phyloP scores from a whole-genome alignment of 148 eudicot species.

The Silene conica region DNA sequence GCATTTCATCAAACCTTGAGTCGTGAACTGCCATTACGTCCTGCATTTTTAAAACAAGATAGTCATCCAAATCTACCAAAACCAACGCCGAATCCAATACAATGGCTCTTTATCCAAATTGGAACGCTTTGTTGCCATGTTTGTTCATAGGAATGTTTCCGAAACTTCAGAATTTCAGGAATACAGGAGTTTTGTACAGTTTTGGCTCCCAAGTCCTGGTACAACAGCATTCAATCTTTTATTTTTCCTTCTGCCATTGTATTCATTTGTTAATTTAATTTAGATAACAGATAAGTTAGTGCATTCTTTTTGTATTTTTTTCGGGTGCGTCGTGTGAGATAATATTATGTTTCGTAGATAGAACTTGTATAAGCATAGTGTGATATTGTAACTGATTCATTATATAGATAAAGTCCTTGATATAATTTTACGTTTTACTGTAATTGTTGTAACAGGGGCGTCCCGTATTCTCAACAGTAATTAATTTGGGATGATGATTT shows the following conservation, averaged over 20 bases:
- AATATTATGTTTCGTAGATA: not conserved
- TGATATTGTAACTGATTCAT: not conserved
- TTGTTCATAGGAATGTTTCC: constrained; percentile 39
- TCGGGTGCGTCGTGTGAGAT: not conserved
- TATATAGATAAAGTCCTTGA: not conserved
- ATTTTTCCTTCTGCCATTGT: not conserved
- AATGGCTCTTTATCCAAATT: constrained; percentile 69
- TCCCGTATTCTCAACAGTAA: too few relatives aligned
- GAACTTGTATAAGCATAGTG: constrained; percentile 1
- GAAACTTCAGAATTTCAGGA: not conserved
- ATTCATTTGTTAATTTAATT: constrained; percentile 30
- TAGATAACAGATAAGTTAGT: not conserved
- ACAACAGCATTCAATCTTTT: not conserved
- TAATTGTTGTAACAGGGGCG: too few relatives aligned
- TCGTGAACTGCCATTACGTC: constrained; percentile 50
- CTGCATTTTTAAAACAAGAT: constrained; percentile 31
- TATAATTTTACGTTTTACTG: too few relatives aligned
- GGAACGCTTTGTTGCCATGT: constrained; percentile 56
- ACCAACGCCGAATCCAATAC: constrained; percentile 42
- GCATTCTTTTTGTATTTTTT: not conserved
- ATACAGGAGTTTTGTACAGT: constrained; percentile 23
- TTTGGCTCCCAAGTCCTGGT: not conserved
- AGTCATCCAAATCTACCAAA: constrained; percentile 30
- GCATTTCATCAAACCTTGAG: constrained; percentile 82
- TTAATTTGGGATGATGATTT: too few relatives aligned